Percentiles rank a stretch among this genome's conserved stretches.
Conservation (phyloP, 1,284 basidiomycete genomes). For the Papiliotrema laurentii region DNA sequence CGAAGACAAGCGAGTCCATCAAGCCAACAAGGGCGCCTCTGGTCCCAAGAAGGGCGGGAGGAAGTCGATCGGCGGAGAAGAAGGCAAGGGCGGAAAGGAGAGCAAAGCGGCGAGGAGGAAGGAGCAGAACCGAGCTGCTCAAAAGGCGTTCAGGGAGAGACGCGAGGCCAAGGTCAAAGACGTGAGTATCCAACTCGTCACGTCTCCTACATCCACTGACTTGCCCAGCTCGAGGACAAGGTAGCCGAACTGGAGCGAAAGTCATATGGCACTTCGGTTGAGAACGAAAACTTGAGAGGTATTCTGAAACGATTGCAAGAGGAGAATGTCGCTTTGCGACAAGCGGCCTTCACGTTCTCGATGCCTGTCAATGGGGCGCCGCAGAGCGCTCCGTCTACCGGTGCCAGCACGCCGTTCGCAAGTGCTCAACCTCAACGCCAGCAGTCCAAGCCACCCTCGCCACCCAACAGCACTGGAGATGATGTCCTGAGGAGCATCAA, state of each 20-base stretch:
- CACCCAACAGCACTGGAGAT: constrained; percentile 29
- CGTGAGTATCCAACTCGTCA: constrained; percentile 24
- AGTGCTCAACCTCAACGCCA: constrained; percentile 3
- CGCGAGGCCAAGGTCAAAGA: constrained; percentile 47
- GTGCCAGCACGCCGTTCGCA: constrained; percentile 1
- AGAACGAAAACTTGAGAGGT: constrained; percentile 48
- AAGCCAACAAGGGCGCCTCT: constrained; percentile 12
- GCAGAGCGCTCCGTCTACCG: constrained; percentile 5
- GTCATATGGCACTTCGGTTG: constrained; percentile 40
- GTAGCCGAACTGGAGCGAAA: constrained; percentile 45
- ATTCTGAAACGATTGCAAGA: constrained; percentile 46
- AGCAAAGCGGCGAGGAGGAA: constrained; percentile 45
- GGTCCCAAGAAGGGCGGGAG: constrained; percentile 24
- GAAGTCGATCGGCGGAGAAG: constrained; percentile 20
- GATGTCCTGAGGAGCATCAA: constrained; percentile 31
- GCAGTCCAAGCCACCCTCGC: constrained; percentile 35
- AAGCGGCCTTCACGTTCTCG: constrained; percentile 46
- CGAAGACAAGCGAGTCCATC: constrained; percentile 40
- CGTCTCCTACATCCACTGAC: too few relatives aligned
- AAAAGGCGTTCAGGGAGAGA: constrained; percentile 49
- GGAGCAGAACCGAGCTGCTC: constrained; percentile 49
- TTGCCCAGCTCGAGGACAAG: constrained; percentile 45
- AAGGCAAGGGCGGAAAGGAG: constrained; percentile 14
- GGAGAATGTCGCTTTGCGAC: constrained; percentile 47
- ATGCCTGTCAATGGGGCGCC: constrained; percentile 33